Base-by-base conservation (phyloP, 2,329 filamentous ascomycete genomes). In the Fusarium sp. region DNA sequence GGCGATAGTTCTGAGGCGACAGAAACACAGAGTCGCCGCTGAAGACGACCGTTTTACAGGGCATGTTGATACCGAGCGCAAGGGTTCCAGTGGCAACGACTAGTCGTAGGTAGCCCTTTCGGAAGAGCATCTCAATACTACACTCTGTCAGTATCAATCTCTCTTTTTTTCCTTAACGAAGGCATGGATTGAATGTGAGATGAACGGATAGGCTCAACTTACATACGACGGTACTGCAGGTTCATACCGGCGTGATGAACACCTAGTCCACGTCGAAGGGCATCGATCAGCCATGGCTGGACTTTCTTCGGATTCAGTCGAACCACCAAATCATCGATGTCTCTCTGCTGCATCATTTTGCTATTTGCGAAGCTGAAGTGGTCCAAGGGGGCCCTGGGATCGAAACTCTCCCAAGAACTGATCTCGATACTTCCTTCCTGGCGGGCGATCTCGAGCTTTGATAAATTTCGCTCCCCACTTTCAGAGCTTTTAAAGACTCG, bases 31-130 rank as follows among this genome's bases (percentile, higher is more conserved):
- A 93, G 78, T 95, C 92, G 0, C 92, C 92, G 22, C 86, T 87
- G 79, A 95, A 95, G 3, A 94, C 89, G 1, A 95, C 92, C 2
- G 93, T 95, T 79, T 93, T 93, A 79, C 92, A 95, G 15, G 93
- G 93, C 91, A 94, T 93, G 75, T 94, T 95, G 83, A 95, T 92
- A 83, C 93, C 93, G 10, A 95, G 83, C 4, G 91, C 91, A 28
- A 95, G 85, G 0, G 92, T 95, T 2, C 92, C 93, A 3, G 93
- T 95, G 2, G 93, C 92, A 31, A 95, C 86, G 33, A 95, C 90
- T 2, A 92, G 90, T 13, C 88, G 87, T 44, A 95, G 81, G 77
- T 89, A 95, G 2, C 92, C 91, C 78, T 89, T 91, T 14, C 93
- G 88, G 82, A 94, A 95, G 13, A 94, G 82, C 66, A 93, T 92